These are phyloP conservation scores for Adansonia rubrostipa DNA, from an alignment of 441 rosid genomes.

Conservation along the genomic window DNA sequence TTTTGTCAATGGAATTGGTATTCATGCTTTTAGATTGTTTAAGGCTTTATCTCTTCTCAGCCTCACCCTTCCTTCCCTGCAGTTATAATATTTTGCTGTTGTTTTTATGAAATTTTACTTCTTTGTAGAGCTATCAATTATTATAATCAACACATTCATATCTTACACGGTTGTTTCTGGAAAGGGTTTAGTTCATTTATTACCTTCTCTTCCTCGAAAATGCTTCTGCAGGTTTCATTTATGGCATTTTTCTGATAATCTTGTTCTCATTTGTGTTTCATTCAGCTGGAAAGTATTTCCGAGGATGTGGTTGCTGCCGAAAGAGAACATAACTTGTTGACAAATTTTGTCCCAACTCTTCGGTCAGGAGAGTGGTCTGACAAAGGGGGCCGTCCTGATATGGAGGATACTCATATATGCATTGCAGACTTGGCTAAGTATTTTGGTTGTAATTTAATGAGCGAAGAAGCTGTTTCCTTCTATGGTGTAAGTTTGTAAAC, in stretches of 20 bases:
- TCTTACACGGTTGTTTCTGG: background rate
- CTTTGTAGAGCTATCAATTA: background rate
- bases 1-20: background rate
- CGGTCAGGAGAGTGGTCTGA: constrained; percentile 75
- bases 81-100: background rate
- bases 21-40: background rate
- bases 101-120: background rate
- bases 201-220: background rate
- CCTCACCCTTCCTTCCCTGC: background rate
- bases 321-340: constrained; percentile 32
- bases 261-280: constrained; percentile 8
- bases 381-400: constrained; percentile 53
- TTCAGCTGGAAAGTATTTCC: constrained; percentile 66
- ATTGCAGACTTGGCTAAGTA: constrained; percentile 58
- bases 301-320: constrained; percentile 52
- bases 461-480: constrained; percentile 52
- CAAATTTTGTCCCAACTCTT: constrained; percentile 49
- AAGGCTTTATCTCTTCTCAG: background rate
- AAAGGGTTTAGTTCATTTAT: background rate
- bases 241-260: constrained; percentile 9
- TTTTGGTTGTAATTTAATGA: constrained; percentile 44
- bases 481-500: constrained; percentile 56
- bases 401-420: constrained; percentile 75
- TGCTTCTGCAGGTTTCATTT: background rate
- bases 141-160: background rate